A percentile compares a stretch with the other conserved stretches of the same genome.
These are phyloP conservation scores for Penicillium taxi DNA, from an alignment of 495 filamentous ascomycete genomes.

Conservation along the genomic window DNA sequence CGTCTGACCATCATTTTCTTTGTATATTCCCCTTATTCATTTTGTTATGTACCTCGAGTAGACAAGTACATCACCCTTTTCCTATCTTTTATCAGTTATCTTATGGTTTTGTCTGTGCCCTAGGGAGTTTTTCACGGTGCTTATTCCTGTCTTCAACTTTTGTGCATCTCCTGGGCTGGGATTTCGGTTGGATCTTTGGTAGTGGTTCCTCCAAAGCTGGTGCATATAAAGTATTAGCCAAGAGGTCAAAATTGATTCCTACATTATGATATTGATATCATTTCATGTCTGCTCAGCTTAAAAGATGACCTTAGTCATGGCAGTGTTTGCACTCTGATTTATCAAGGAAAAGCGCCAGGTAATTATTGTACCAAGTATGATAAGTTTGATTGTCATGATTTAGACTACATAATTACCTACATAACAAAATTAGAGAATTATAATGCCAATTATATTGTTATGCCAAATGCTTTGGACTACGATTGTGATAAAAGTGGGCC, in stretches of 20 bases:
- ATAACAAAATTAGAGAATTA: conserved; percentile 1
- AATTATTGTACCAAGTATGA: conserved; percentile 4
- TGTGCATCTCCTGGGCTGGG: conserved; percentile 15
- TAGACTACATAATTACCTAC: no score
- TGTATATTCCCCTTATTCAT: conserved; percentile 19
- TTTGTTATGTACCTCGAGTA: no score
- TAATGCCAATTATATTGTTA: not conserved
- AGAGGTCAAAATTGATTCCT: conserved; percentile 17
- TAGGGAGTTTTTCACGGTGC: conserved; percentile 22
- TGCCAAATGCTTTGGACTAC: not conserved
- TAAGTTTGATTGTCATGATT: conserved; percentile 1
- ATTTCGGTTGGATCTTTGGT: conserved; percentile 21
- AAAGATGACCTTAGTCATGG: not conserved
- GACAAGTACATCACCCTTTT: conserved; percentile 13
- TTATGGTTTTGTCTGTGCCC: conserved; percentile 9
- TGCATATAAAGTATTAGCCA: conserved; percentile 15
- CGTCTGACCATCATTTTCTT: conserved; percentile 15
- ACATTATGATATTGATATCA: conserved; percentile 10
- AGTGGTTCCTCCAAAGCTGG: conserved; percentile 17
- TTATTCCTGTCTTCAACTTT: conserved; percentile 8
- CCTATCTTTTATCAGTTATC: conserved; percentile 3
- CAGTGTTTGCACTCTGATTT: not conserved
- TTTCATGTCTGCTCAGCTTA: not conserved
- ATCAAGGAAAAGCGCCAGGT: no score
- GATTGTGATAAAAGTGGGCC: not conserved